Percentiles rank a stretch among this genome's conserved stretches.
phyloP scores from a whole-genome alignment of 1,284 basidiomycete species.

The Fomitopsis betulina region DNA sequence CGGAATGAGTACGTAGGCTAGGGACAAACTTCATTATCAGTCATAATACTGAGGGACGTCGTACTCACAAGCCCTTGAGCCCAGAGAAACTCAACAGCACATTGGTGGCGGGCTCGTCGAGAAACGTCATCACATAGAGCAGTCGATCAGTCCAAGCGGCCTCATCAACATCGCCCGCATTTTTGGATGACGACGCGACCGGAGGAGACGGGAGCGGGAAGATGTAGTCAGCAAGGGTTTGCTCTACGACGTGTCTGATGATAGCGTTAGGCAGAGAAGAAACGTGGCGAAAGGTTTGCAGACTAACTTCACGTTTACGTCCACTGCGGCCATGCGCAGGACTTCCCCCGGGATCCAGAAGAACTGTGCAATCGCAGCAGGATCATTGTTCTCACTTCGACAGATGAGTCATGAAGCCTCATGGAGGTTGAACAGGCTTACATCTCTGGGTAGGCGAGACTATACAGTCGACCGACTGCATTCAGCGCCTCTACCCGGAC shows the following conservation, averaged over 20 bases:
- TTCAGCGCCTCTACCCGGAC: constrained; percentile 84
- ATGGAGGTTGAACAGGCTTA: constrained; percentile 33
- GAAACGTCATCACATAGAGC: constrained; percentile 66
- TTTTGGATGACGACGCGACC: constrained; percentile 41
- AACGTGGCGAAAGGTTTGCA: background rate
- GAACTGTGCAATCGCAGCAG: constrained; percentile 75
- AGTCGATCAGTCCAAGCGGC: constrained; percentile 83
- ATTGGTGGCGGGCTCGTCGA: constrained; percentile 60
- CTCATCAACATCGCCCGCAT: constrained; percentile 62
- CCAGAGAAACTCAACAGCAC: constrained; percentile 60
- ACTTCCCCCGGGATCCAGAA: constrained; percentile 90
- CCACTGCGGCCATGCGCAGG: constrained; percentile 47
- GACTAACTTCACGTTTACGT: constrained; percentile 54
- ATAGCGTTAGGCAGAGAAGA: constrained; percentile 1
- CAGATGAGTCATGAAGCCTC: background rate
- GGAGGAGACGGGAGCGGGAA: constrained; percentile 69
- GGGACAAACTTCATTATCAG: background rate
- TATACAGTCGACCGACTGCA: constrained; percentile 77
- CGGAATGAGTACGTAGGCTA: constrained; percentile 61
- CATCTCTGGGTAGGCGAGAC: constrained; percentile 87
- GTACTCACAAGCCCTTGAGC: constrained; percentile 46
- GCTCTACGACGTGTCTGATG: constrained; percentile 54
- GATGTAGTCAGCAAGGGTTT: constrained; percentile 70
- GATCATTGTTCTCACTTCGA: constrained; percentile 75
- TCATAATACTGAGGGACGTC: background rate